A percentile compares a stretch with the other conserved stretches of the same genome.
These are phyloP conservation scores for Chalaropsis thielavioides DNA, from an alignment of 2,329 filamentous ascomycete species.

Conservation along the genomic window DNA sequence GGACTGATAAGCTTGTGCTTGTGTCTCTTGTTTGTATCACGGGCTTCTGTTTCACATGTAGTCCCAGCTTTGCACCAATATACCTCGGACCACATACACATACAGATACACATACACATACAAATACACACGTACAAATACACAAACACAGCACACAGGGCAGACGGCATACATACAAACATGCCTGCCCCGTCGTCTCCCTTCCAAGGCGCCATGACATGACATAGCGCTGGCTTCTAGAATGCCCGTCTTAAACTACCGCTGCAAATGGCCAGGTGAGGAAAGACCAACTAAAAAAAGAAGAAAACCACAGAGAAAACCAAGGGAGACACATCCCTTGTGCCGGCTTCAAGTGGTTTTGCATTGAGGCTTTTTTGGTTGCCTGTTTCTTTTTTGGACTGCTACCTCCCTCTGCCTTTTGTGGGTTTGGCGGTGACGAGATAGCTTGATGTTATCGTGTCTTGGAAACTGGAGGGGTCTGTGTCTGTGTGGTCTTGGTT, in stretches of 20 bases:
- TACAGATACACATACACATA: not conserved
- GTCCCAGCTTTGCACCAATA: not conserved
- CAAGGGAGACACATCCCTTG: not conserved
- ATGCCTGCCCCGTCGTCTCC: not conserved
- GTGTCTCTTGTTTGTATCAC: conserved; percentile 1
- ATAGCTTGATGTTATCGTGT: not conserved
- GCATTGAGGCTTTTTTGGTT: not conserved
- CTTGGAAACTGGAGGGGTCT: not conserved
- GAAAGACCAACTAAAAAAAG: no score
- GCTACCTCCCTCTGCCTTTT: not conserved
- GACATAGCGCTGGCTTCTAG: not conserved
- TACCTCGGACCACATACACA: not conserved
- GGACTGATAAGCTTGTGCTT: conserved; percentile 4
- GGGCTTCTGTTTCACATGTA: not conserved
- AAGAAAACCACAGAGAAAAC: no score
- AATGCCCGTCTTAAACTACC: not conserved
- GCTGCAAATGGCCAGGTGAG: not conserved
- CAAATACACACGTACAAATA: not conserved
- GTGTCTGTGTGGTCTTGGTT: conserved; percentile 2
- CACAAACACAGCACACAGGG: not conserved
- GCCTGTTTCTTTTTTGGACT: not conserved
- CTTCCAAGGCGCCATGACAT: not conserved
- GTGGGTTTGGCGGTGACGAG: not conserved
- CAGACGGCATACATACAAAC: not conserved
- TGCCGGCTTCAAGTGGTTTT: not conserved